These are phyloP conservation scores for Quercus bicolor DNA, from an alignment of 306 rosid genomes.

Conservation along the genomic window DNA sequence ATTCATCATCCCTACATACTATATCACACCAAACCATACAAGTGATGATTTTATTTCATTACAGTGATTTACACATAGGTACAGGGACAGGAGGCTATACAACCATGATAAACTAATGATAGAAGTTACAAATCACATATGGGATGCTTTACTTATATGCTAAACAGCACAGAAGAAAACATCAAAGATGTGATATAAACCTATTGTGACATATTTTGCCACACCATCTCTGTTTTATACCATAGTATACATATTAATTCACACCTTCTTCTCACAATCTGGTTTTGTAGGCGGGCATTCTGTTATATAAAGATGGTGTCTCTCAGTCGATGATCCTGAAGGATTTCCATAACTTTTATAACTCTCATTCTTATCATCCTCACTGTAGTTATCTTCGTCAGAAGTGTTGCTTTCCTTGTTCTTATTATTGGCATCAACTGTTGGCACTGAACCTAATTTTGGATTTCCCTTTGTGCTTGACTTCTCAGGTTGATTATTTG, in stretches of 20 bases:
- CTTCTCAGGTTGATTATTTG: not conserved
- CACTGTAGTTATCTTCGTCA: not conserved
- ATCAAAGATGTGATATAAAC: not conserved
- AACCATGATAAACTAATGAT: not conserved
- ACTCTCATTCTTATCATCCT: slow-evolving; percentile 16
- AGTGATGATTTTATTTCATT: not conserved
- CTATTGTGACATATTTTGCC: not conserved
- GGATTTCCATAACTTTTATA: slow-evolving; percentile 16
- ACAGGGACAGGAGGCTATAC: not conserved
- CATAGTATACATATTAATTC: not conserved
- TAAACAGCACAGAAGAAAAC: not conserved
- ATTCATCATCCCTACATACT: too few relatives aligned
- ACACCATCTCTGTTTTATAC: not conserved
- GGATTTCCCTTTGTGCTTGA: not conserved
- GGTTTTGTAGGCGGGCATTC: slow-evolving; percentile 12
- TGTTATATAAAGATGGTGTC: slow-evolving; percentile 6
- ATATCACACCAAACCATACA: not conserved
- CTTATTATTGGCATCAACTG: not conserved
- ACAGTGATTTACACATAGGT: not conserved
- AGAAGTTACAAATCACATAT: not conserved
- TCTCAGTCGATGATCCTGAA: slow-evolving; percentile 5
- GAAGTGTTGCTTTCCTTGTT: too few relatives aligned
- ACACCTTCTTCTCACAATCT: not conserved
- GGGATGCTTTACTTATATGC: not conserved
- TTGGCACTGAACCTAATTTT: not conserved